phyloP scores from a whole-genome alignment of 2,329 filamentous ascomycete genomes.

The Colletotrichum gigasporum region DNA sequence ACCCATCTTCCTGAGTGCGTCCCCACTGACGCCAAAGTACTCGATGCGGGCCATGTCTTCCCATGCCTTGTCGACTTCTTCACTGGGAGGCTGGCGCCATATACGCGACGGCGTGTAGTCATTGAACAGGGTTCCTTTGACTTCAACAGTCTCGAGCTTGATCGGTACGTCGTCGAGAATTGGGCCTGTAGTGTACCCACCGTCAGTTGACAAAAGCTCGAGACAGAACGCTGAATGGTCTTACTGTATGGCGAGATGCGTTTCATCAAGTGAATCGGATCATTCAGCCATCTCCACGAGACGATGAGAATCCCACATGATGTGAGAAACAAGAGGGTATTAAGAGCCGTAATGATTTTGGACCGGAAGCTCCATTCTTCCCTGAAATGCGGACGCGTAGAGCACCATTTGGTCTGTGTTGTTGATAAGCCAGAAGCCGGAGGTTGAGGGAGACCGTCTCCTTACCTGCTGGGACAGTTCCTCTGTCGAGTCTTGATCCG shows the following conservation, averaged over 20 bases:
- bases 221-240: fast-evolving
- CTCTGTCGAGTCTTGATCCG: slow-evolving; percentile 3
- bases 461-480: not conserved
- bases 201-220: fast-evolving
- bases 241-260: slow-evolving; percentile 21
- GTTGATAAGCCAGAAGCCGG: no score
- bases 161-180: slow-evolving; percentile 16
- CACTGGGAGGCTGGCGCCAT: slow-evolving; percentile 29
- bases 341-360: slow-evolving; percentile 1
- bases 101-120: slow-evolving; percentile 42
- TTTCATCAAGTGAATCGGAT: slow-evolving; percentile 20
- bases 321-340: not conserved
- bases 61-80: slow-evolving; percentile 36
- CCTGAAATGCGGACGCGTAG: not conserved
- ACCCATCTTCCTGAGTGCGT: slow-evolving; percentile 22
- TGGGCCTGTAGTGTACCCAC: not conserved
- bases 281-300: slow-evolving; percentile 17
- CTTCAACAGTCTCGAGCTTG: slow-evolving; percentile 11
- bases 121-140: slow-evolving; percentile 28
- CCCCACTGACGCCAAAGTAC: slow-evolving; percentile 23
- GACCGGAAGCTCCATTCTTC: slow-evolving; percentile 1
- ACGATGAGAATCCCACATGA: slow-evolving; percentile 9
- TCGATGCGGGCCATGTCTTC: slow-evolving; percentile 26
- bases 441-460: not conserved
- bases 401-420: not conserved